Evolutionary conservation across 2,329 filamentous ascomycete species (phyloP).

Genomic region (Aspergillus sergii): DNA sequence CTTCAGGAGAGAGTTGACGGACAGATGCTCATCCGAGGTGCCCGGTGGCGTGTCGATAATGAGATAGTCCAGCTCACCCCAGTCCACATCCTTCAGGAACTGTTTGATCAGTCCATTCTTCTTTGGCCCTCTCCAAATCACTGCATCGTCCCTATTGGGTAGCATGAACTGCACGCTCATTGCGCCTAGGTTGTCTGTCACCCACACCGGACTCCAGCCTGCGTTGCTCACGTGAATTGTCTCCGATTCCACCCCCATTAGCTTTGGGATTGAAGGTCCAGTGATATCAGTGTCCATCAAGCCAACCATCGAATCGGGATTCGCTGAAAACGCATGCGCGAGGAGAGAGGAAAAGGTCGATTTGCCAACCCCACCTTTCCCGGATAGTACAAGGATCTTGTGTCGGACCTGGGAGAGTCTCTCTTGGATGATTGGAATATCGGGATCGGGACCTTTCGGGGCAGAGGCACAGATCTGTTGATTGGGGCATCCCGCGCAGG

Average conservation of each 20-base stretch:
- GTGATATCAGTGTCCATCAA: conserved; percentile 99
- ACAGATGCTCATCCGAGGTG: conserved; percentile 92
- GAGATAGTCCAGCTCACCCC: conserved; percentile 92
- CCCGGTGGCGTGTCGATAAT: conserved; percentile 95
- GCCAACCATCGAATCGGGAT: conserved; percentile 77
- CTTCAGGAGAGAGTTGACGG: conserved; percentile 87
- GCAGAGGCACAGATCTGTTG: conserved; percentile 92
- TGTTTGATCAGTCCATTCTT: conserved; percentile 99
- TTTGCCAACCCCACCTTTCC: conserved; percentile 96
- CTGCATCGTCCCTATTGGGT: conserved; percentile 86
- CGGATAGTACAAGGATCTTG: conserved; percentile 89
- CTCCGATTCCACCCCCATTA: conserved; percentile 96
- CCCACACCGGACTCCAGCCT: conserved; percentile 96
- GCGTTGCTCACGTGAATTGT: conserved; percentile 87
- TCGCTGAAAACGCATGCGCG: conserved; percentile 83
- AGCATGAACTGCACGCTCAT: conserved; percentile 99
- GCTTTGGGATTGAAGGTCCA: conserved; percentile 94
- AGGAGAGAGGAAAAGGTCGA: conserved; percentile 89
- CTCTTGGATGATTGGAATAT: conserved; percentile 83
- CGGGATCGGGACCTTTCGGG: conserved; percentile 92
- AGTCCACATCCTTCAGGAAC: conserved; percentile 96
- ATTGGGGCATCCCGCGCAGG: conserved; percentile 93
- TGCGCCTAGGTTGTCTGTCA: conserved; percentile 87
- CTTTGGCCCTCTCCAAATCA: conserved; percentile 97
- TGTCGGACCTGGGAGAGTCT: conserved; percentile 81